Conservation (phyloP, 495 filamentous ascomycete species). For the Opeltia flavorubescens region DNA sequence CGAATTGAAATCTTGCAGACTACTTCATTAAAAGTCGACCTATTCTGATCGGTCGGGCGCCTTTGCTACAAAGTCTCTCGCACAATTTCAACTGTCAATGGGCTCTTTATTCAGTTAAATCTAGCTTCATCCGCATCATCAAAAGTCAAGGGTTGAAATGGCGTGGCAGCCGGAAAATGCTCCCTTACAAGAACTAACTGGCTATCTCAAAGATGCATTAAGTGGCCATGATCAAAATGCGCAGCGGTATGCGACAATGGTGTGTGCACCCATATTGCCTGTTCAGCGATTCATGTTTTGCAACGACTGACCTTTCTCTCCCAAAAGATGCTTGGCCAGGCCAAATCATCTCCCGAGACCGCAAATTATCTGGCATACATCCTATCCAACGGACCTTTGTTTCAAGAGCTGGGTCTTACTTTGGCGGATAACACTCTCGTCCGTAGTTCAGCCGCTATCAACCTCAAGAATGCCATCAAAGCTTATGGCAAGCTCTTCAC, state of each 20-base stretch:
- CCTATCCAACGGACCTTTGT: constrained; percentile 54
- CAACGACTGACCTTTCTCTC: neutral
- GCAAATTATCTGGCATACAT: constrained; percentile 94
- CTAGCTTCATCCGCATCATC: neutral
- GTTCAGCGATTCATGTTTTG: neutral
- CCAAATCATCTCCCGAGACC: constrained; percentile 81
- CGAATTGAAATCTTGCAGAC: no score
- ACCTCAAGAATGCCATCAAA: constrained; percentile 87
- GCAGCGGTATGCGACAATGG: constrained; percentile 69
- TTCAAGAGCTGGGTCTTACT: constrained; percentile 41
- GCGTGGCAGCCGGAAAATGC: constrained; percentile 85
- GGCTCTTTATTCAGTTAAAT: neutral
- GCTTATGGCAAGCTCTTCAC: constrained; percentile 56
- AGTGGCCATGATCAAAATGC: constrained; percentile 61
- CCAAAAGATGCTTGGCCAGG: constrained; percentile 79
- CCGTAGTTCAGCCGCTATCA: constrained; percentile 74
- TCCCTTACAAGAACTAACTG: constrained; percentile 74
- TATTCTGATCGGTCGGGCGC: no score
- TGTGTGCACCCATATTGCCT: constrained; percentile 27
- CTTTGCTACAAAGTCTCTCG: no score
- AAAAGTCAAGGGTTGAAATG: constrained; percentile 35
- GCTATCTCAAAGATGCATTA: constrained; percentile 82
- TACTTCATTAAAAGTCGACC: no score
- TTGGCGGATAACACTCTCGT: constrained; percentile 50
- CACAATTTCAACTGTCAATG: neutral